A percentile compares a stretch with the other conserved stretches of the same genome.
phyloP scores from a whole-genome alignment of 441 rosid species.

The Viola pubescens region DNA sequence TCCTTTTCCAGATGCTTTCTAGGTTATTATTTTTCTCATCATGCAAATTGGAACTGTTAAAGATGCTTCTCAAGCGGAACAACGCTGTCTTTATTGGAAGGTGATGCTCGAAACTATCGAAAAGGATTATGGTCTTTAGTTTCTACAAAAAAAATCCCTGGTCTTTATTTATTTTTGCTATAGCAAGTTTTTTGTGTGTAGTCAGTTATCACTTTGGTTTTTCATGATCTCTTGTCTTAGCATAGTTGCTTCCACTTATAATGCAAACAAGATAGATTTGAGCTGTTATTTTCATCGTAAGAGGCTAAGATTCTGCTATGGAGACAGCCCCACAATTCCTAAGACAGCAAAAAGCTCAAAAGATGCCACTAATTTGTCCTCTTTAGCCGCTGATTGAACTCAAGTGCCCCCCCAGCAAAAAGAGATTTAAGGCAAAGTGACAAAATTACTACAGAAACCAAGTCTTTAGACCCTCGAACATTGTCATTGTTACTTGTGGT shows the following conservation, averaged over 20 bases:
- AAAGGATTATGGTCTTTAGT: too few relatives aligned
- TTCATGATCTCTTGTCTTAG: conserved; percentile 12
- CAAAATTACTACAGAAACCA: conserved; percentile 15
- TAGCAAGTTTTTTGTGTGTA: background rate
- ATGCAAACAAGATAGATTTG: conserved; percentile 11
- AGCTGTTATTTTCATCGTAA: conserved; percentile 11
- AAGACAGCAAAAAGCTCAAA: background rate
- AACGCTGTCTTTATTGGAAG: too few relatives aligned
- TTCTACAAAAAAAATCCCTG: background rate
- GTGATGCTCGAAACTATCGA: too few relatives aligned
- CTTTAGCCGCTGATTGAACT: conserved; percentile 14
- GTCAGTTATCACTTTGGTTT: conserved; percentile 13
- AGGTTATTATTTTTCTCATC: too few relatives aligned
- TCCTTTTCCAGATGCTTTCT: too few relatives aligned
- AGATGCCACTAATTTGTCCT: background rate
- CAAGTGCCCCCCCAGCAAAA: conserved; percentile 19
- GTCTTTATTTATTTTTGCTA: background rate
- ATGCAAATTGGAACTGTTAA: too few relatives aligned
- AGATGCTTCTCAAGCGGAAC: too few relatives aligned
- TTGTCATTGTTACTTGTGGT: background rate
- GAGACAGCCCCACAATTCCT: background rate
- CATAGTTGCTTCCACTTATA: conserved; percentile 13
- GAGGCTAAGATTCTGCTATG: conserved; percentile 18
- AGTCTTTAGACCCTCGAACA: conserved; percentile 11
- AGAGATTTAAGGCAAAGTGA: conserved; percentile 10